phyloP scores from a whole-genome alignment of 768 basidiomycete species.

The Tylopilus subfusipes region DNA sequence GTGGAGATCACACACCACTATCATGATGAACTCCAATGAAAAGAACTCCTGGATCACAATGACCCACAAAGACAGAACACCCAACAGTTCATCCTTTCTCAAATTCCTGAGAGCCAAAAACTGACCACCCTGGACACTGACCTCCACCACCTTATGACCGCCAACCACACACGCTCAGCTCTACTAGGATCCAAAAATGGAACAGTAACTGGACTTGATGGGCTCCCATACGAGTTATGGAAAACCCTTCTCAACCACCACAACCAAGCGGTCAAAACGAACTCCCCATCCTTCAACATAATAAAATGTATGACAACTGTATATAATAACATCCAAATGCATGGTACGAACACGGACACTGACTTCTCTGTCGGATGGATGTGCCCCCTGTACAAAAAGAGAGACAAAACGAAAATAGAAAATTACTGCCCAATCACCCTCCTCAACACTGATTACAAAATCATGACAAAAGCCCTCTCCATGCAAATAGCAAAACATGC shows the following conservation, averaged over 20 bases:
- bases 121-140: background rate
- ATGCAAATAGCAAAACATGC: conserved; percentile 14
- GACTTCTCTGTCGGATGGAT: background rate
- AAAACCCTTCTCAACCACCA: background rate
- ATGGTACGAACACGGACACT: background rate
- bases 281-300: background rate
- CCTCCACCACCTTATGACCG: conserved; percentile 28
- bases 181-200: background rate
- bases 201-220: background rate
- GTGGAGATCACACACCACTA: conserved; percentile 29
- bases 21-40: conserved; percentile 21
- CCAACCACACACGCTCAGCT: too few species aligned
- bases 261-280: background rate
- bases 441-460: conserved; percentile 3
- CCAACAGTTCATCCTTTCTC: too few species aligned
- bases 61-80: too few species aligned
- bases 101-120: background rate
- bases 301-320: background rate
- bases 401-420: background rate
- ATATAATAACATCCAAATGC: background rate
- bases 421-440: conserved; percentile 37
- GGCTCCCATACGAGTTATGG: background rate
- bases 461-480: conserved; percentile 25
- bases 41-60: too few species aligned
- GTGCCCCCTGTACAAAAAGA: conserved; percentile 1